Evolutionary conservation across 169 alveolate genomes (phyloP), one percentile per base, ranked within the genome.

Genomic region (Plasmodium adleri): DNA sequence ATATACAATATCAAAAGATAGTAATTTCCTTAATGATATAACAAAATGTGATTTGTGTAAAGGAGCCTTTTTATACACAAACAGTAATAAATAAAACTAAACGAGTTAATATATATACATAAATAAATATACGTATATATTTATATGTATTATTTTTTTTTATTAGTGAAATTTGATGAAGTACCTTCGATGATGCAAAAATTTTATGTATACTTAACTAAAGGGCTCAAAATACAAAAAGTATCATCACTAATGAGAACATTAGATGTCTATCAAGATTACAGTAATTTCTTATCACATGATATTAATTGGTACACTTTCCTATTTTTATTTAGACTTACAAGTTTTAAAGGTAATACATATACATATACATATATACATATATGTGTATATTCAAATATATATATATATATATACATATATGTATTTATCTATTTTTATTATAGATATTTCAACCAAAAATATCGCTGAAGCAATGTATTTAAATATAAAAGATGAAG

Each of bases 231-330:
- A 3, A 17, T 26, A 39, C 7, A 74, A 32, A 58, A 15, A 10
- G 49, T 74, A 45, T 43, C 74, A 28, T 43, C 49, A 3, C 7
- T 74, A 74, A 17, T 74, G 20, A 74, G 28, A 39, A 74, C 59
- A 39, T 7, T 60, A 49, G 47, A 52, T 45, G 50, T 74, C 20
- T 74, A 74, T 60, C 74, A 74, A 12, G 88, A 74, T 10, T 74
- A 74, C 47, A 39, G 62, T n/a, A 74, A 74, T 47, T 59, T 60
- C 39, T 60, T 74, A 22, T 32, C 88, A 9, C 59, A 60, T 50
- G 88, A 74, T 52, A 7, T 74, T 2, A 45, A 74, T 15, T 74
- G 88, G 88, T 74, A 74, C 39, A 74, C 74, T 9, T 74, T 74
- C 62, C 24, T 74, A 22, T 15, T 74, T 28, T 4, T 74, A 12